Base-by-base conservation (phyloP, 2,329 filamentous ascomycete genomes). In the Shiraia sp. region DNA sequence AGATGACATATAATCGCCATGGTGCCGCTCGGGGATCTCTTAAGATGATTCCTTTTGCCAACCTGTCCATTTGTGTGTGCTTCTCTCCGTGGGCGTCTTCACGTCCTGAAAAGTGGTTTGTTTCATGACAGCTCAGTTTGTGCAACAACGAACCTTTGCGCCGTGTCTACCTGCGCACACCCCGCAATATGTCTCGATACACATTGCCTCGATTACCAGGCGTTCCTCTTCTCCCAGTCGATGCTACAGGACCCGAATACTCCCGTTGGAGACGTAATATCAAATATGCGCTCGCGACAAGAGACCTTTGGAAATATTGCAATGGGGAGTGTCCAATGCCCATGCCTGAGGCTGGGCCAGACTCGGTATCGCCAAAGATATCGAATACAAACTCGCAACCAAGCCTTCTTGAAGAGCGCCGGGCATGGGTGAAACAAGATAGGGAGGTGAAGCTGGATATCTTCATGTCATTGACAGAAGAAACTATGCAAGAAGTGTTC, bases 401-500 rank as follows among this genome's bases (percentile, higher is more conserved):
- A 10, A 44, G 56, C 30, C 46, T 69, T 15, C 50, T 69, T 16
- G 59, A 68, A 30, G 65, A 68, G 40, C 43, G 66, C 31, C 60
- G 55, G 45, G 56, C 58, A 12, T 68, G 66, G 66, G 55, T 63
- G 22, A 63, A 61, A 39, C 61, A 63, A 30, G 66, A 68, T 36
- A 57, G 66, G 14, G 66, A 67, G 26, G 63, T 65, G 30, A 68
- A 67, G 47, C 49, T 66, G 6, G 65, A 68, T 40, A 59, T 69
- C 8, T 69, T 68, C 49, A 53, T 68, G 6, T 69, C 66, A 0
- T 23, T 69, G 12, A 49, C 58, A 16, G 64, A 69, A 39, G 65
- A 69, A 19, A 65, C 68, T 36, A 68, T 68, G 52, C 50, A 62
- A n/a, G 66, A 68, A 10, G 51, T 68, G 1, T 64, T 69, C 34